phyloP scores from a whole-genome alignment of 352 stramenopile genomes.

The Phytopythium delawarense region DNA sequence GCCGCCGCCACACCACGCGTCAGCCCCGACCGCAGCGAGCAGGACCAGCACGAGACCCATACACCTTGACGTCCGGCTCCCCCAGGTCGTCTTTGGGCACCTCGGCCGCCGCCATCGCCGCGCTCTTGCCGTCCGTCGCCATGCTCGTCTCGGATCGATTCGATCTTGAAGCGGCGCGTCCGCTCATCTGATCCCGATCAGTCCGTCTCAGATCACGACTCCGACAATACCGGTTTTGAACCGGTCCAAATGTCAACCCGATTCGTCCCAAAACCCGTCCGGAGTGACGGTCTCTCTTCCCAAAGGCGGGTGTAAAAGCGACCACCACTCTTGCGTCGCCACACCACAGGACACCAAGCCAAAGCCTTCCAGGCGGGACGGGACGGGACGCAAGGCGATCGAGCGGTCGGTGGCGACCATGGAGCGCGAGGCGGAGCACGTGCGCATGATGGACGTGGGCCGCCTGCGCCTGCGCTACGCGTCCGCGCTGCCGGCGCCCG shows the following conservation, averaged over 20 bases:
- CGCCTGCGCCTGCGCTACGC: slow-evolving; percentile 40
- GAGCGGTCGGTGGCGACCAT: neutral
- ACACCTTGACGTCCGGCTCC: slow-evolving; percentile 62
- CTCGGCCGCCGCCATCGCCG: slow-evolving; percentile 16
- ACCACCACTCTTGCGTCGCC: neutral
- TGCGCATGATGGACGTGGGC: slow-evolving; percentile 71
- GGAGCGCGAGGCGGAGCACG: slow-evolving; percentile 67
- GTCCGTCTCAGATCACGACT: too few relatives aligned
- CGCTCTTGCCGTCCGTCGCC: slow-evolving; percentile 20
- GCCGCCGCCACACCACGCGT: neutral
- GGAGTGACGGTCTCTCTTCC: neutral
- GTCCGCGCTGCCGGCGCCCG: slow-evolving; percentile 29
- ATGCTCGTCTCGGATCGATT: slow-evolving; percentile 73
- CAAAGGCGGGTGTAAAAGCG: neutral
- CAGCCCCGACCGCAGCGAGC: neutral
- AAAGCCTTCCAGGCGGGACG: too few relatives aligned
- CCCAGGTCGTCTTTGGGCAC: slow-evolving; percentile 40
- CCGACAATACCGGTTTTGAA: neutral
- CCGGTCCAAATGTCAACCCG: neutral
- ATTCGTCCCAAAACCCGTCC: neutral
- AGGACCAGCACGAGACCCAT: slow-evolving; percentile 14
- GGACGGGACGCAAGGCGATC: neutral
- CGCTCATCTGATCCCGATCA: neutral
- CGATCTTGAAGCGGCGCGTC: slow-evolving; percentile 1
- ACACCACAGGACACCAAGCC: neutral